These are phyloP conservation scores for Russula compacta DNA, from an alignment of 768 basidiomycete species.

Conservation along the genomic window DNA sequence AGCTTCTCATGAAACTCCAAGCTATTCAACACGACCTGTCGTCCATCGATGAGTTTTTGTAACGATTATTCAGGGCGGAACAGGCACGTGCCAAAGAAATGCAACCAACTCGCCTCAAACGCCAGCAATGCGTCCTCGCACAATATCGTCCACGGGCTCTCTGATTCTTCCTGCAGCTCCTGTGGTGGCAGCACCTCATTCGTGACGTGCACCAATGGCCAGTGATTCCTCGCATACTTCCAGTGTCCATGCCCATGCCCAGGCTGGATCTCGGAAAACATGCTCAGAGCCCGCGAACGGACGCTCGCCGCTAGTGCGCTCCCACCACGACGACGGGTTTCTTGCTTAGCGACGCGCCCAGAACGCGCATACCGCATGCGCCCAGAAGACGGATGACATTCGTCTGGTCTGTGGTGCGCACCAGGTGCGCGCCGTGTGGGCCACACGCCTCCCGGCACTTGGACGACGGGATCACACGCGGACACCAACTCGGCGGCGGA, in stretches of 20 bases:
- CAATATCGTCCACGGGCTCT: constrained; percentile 11
- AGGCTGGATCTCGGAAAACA: too few species aligned
- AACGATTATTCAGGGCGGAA: too few species aligned
- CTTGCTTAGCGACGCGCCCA: not conserved
- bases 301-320: too few species aligned
- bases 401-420: not conserved
- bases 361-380: constrained; percentile 11
- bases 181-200: constrained; percentile 5
- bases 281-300: too few species aligned
- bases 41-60: too few species aligned
- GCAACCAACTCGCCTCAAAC: constrained; percentile 4
- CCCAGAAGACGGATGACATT: constrained; percentile 3
- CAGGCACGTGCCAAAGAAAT: too few species aligned
- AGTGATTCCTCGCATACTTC: too few species aligned
- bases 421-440: constrained; percentile 2
- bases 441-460: constrained; percentile 8
- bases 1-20: too few species aligned
- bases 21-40: too few species aligned
- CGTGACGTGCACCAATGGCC: not conserved
- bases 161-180: not conserved
- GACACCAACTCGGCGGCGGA: not conserved
- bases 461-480: not conserved
- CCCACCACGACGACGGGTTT: not conserved
- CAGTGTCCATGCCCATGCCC: too few species aligned
- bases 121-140: constrained; percentile 14